Base-by-base conservation (phyloP, 306 rosid species). In the Acmispon strigosus region DNA sequence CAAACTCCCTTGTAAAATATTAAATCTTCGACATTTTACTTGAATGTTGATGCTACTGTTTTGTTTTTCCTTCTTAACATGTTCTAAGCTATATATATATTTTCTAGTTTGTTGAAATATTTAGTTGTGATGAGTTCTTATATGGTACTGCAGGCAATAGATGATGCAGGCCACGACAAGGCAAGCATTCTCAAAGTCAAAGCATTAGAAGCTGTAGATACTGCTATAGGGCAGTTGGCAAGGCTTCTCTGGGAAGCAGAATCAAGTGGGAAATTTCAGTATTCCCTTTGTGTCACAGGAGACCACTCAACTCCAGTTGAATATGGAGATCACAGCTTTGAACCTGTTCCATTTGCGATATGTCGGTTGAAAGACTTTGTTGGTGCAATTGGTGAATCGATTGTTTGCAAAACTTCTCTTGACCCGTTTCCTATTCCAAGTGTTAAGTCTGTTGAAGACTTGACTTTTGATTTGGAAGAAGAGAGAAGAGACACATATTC, bases 281-380 rank as follows among this genome's bases (percentile, higher is more conserved):
- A 83, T 78, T 77, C 5, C 70, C 88, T 91, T 2, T 91, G 97
- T 24, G 88, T 91, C 74, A 91, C 99, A 0, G 97, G 96, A 48
- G 96, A 94, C 72, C 97, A 94, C 78, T 94, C 96, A 12, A 94
- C 97, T 22, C 99, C 99, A 27, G 97, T 94, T 55, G 99, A 94
- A 74, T 94, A 94, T 62, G 99, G 99, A 59, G 99, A 94, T 81
- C 99, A 94, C 73, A 94, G 99, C 87, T 94, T 87, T 37, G 99
- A 94, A 82, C 85, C 99, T 0, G 96, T 94, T 52, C 97, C 99
- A 13, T 91, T 94, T 37, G 43, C 97, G 3, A 63, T 91, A 1
- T 94, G 99, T 27, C 66, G 76, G 62, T 80, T 94, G 83, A 89
- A 85, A 76, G 90, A 94, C 83, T 90, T 89, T 8, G 86, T 89